Conservation (phyloP, 495 filamentous ascomycete genomes). For the Darksidea phi region DNA sequence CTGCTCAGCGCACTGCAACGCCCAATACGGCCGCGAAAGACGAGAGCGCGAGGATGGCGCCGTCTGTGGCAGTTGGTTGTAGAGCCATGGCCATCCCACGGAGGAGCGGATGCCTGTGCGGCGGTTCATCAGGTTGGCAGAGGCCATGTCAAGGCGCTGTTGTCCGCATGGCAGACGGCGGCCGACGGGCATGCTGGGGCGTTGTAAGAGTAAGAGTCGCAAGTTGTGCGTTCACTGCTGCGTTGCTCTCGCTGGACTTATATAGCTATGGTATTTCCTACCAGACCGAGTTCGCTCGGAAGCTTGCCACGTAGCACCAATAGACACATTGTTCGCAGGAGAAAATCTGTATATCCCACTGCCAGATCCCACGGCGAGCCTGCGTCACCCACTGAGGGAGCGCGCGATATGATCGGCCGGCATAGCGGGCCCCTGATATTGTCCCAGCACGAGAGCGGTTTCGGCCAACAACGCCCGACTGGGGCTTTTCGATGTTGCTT, state of each 20-base stretch:
- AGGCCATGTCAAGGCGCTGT: too few relatives aligned
- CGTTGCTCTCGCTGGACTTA: conserved; percentile 11
- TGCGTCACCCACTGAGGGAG: conserved; percentile 15
- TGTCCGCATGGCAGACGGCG: too few relatives aligned
- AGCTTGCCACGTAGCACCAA: conserved; percentile 28
- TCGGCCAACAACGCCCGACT: background rate
- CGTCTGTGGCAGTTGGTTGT: too few relatives aligned
- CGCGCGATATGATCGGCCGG: background rate
- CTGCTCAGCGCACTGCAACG: too few relatives aligned
- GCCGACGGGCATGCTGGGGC: too few relatives aligned
- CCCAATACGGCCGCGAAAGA: too few relatives aligned
- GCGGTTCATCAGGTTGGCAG: background rate
- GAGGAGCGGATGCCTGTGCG: conserved; percentile 2
- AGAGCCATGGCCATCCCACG: background rate
- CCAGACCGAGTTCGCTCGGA: conserved; percentile 10
- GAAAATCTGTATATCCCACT: conserved; percentile 14
- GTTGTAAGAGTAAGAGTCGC: too few relatives aligned
- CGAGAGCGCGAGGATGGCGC: too few relatives aligned
- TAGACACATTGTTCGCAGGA: conserved; percentile 4
- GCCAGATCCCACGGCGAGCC: background rate
- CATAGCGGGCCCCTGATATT: conserved; percentile 19
- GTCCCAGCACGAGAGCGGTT: conserved; percentile 1
- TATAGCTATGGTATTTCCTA: conserved; percentile 14
- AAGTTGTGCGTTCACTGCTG: too few relatives aligned
- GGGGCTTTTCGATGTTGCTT: background rate